These are phyloP conservation scores for Entophlyctis luteolus DNA, from an alignment of 192 early-diverging fungal genomes.

Conservation along the genomic window DNA sequence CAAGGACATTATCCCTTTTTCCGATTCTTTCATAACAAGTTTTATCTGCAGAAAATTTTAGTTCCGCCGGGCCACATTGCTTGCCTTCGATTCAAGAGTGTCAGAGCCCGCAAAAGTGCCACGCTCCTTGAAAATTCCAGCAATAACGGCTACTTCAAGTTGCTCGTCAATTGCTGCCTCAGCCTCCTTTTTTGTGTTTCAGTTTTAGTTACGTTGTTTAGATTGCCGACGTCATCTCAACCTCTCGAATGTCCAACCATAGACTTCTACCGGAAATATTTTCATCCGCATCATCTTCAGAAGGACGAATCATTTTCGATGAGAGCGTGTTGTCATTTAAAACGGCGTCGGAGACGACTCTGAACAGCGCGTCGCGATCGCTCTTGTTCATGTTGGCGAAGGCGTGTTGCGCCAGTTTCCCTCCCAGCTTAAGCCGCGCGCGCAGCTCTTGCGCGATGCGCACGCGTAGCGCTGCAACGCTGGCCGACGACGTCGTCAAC, in stretches of 20 bases:
- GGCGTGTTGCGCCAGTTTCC: background rate
- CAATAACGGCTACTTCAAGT: slow-evolving; percentile 1
- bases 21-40: slow-evolving; percentile 20
- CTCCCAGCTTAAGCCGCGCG: background rate
- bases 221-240: background rate
- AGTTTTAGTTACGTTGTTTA: background rate
- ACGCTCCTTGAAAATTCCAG: background rate
- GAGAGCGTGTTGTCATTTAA: background rate
- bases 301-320: background rate
- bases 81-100: slow-evolving; percentile 7
- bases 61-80: background rate
- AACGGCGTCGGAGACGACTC: background rate
- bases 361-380: slow-evolving; percentile 11
- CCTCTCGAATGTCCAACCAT: slow-evolving; percentile 14
- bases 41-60: slow-evolving; percentile 6
- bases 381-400: background rate
- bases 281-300: background rate
- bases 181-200: background rate
- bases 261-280: background rate
- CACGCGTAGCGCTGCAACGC: background rate
- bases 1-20: slow-evolving; percentile 8
- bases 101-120: background rate
- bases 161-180: slow-evolving; percentile 15
- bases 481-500: background rate
- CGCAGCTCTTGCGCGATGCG: slow-evolving; percentile 14